Percentiles rank a stretch among this genome's conserved stretches.
Evolutionary conservation across 148 eudicot species (phyloP).

Genomic region (Salicornia ramosissima): DNA sequence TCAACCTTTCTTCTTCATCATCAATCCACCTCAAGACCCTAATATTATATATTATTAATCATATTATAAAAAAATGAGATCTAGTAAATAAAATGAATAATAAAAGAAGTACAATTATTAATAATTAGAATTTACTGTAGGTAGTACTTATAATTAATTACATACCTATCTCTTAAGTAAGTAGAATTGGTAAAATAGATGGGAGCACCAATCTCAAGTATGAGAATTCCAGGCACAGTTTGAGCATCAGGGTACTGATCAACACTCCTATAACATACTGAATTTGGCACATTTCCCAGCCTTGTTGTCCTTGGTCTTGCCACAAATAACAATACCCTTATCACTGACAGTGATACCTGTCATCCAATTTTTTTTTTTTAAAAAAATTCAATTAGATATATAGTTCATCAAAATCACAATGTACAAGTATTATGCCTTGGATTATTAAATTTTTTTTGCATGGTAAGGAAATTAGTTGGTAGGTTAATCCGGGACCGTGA

Average conservation of each 20-base stretch:
- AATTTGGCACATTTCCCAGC: slow-evolving; percentile 68
- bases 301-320: slow-evolving; percentile 73
- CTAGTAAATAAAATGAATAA: no score
- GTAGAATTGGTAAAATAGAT: slow-evolving; percentile 81
- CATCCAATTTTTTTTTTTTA: neutral
- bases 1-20: slow-evolving; percentile 80
- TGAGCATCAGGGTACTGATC: slow-evolving; percentile 75
- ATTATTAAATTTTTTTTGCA: no score
- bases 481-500: no score
- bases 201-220: slow-evolving; percentile 84
- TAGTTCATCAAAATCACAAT: neutral
- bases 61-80: no score
- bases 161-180: slow-evolving; percentile 90
- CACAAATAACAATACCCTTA: slow-evolving; percentile 73
- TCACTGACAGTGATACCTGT: slow-evolving; percentile 67
- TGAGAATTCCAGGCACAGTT: slow-evolving; percentile 67
- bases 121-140: no score
- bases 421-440: neutral
- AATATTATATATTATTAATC: no score
- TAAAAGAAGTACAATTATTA: no score
- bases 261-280: slow-evolving; percentile 63
- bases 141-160: no score
- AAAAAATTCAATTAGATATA: neutral
- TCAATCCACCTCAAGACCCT: slow-evolving; percentile 91
- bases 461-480: no score